These are phyloP conservation scores for Fonsecaea multimorphosa DNA, from an alignment of 2,329 filamentous ascomycete species.

Conservation along the genomic window DNA sequence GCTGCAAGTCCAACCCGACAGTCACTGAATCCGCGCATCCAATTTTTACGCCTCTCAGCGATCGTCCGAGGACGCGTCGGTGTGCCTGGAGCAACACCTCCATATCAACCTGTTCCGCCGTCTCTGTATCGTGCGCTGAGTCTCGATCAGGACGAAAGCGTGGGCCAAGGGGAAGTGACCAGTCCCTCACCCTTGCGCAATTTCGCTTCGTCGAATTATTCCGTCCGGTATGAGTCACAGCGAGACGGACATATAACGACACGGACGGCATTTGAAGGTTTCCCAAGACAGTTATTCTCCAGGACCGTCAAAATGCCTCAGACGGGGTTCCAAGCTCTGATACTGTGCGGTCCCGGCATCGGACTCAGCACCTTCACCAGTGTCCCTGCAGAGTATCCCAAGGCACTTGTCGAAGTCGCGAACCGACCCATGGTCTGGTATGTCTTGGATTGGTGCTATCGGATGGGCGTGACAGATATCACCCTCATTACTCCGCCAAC, in stretches of 20 bases:
- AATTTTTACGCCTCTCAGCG: constrained; percentile 36
- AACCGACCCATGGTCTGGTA: constrained; percentile 60
- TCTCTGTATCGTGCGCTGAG: constrained; percentile 30
- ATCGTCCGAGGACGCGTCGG: constrained; percentile 31
- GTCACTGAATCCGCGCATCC: constrained; percentile 34
- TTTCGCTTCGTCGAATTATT: constrained; percentile 32
- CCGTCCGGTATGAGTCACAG: constrained; percentile 32
- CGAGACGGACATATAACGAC: constrained; percentile 12
- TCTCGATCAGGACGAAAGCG: constrained; percentile 23
- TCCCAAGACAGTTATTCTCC: not conserved
- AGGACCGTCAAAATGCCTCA: constrained; percentile 39
- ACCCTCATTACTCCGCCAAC: constrained; percentile 56
- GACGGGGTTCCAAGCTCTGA: constrained; percentile 55
- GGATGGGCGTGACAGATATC: constrained; percentile 56
- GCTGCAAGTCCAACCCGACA: constrained; percentile 17
- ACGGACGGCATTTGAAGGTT: not conserved
- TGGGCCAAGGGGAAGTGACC: not conserved
- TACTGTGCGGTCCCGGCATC: constrained; percentile 56
- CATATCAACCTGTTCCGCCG: constrained; percentile 36
- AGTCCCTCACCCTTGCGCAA: constrained; percentile 37
- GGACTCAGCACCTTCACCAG: constrained; percentile 59
- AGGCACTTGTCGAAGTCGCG: constrained; percentile 56
- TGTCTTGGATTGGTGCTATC: constrained; percentile 56
- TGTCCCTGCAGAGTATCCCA: constrained; percentile 56
- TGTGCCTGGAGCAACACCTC: constrained; percentile 36